Conservation (phyloP, 495 filamentous ascomycete species). For the Symbiotaphrina buchneri region DNA sequence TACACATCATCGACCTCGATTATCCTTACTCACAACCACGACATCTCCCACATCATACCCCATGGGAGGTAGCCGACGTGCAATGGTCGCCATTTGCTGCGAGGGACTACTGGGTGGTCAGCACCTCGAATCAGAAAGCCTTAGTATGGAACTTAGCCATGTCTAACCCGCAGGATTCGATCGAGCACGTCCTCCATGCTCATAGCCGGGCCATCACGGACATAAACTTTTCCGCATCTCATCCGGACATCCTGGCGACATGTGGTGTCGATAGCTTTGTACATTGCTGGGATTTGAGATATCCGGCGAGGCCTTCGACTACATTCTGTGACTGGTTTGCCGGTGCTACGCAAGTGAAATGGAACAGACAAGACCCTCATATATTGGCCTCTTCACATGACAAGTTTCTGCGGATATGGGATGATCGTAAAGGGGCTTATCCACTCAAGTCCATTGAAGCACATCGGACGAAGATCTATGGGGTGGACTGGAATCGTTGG, state of each 20-base stretch:
- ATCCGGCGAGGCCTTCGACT: constrained; percentile 47
- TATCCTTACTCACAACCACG: constrained; percentile 75
- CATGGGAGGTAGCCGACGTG: constrained; percentile 96
- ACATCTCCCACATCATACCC: constrained; percentile 62
- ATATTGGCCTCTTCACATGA: constrained; percentile 84
- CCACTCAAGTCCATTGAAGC: constrained; percentile 69
- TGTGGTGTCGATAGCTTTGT: constrained; percentile 88
- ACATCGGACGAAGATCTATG: constrained; percentile 91
- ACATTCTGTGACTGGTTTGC: constrained; percentile 89
- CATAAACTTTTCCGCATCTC: constrained; percentile 88
- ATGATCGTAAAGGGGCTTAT: constrained; percentile 56
- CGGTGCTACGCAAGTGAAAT: constrained; percentile 90
- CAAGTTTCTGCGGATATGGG: constrained; percentile 72
- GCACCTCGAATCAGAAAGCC: constrained; percentile 85
- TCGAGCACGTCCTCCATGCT: constrained; percentile 76
- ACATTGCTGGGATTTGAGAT: constrained; percentile 78
- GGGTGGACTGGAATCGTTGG: constrained; percentile 81
- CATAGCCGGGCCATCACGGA: constrained; percentile 87
- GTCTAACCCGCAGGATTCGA: constrained; percentile 43
- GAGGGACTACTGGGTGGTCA: constrained; percentile 81
- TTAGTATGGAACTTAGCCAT: constrained; percentile 86
- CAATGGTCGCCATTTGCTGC: constrained; percentile 91
- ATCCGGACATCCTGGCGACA: constrained; percentile 73
- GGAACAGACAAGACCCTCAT: constrained; percentile 67
- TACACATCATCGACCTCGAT: constrained; percentile 87